Evolutionary conservation across 208 protist species (phyloP).

Genomic region (Entamoeba invadens): DNA sequence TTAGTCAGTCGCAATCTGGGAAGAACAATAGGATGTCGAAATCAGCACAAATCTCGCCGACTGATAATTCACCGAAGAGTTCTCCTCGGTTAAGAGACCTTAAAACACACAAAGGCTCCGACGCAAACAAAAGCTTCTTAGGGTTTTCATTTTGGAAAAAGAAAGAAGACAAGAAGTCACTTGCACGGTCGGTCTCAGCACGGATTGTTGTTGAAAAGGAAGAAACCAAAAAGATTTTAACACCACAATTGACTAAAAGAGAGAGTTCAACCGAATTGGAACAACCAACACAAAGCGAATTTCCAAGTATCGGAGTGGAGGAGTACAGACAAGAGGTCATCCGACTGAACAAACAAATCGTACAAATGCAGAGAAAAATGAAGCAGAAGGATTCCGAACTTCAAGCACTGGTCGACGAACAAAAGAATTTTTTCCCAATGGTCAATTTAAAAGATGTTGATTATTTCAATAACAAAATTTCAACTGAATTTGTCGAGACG

Average conservation of each 20-base stretch:
- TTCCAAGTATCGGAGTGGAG: neutral
- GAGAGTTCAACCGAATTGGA: too few relatives aligned
- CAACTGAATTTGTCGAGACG: neutral
- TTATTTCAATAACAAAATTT: neutral
- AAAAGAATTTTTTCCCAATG: neutral
- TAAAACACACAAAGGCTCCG: neutral
- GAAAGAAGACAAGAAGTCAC: neutral
- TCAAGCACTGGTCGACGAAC: neutral
- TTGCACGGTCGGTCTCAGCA: neutral
- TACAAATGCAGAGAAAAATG: neutral
- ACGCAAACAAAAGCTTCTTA: neutral
- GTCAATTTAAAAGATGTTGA: neutral
- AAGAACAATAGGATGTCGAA: too few relatives aligned
- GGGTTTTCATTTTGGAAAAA: neutral
- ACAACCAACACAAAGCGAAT: too few relatives aligned
- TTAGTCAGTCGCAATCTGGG: neutral
- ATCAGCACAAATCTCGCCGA: neutral
- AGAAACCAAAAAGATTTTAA: neutral
- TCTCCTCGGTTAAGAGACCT: neutral
- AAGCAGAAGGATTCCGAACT: neutral
- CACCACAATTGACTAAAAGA: neutral
- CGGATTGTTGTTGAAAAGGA: neutral
- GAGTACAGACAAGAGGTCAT: neutral
- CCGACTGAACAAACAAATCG: neutral
- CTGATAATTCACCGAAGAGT: neutral